Evolutionary conservation across 1,284 basidiomycete species (phyloP), one percentile per base, ranked within the genome.

Genomic region (Neotropicomus parvogracilis): DNA sequence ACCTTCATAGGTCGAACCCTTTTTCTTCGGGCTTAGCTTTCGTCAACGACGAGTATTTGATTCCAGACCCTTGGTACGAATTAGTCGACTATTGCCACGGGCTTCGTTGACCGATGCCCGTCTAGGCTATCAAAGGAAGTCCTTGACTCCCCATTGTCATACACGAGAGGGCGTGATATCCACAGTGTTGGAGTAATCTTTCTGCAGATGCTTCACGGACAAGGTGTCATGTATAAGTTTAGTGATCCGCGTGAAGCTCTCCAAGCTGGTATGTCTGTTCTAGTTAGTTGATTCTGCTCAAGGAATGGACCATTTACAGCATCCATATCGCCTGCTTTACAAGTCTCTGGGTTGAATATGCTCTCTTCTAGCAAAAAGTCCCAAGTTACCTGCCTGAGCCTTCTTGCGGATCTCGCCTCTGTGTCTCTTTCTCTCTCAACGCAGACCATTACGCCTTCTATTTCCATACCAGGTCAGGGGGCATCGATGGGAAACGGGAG

Each of bases 151-250:
- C 76, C 83, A 0, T 62, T 90, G 32, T 66, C 79, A 6, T 89
- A 91, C 59, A 85, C 85, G 4, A 79, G 75, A 29, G 70, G 77
- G 31, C 77, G 88, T 20, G 88, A 91, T 57, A 81, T 91, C 14
- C 86, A 89, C 59, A 73, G 77, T n/a, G 77, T 81, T 0, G 88
- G 86, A 0, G 76, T 90, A 34, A 73, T 88, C 4, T 69, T 89
- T 29, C 55, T 90, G 41, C 86, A 89, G 64, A 90, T 91, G 88
- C 64, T 90, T 11, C 63, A 85, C 20, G 87, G 88, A 0, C 66
- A 81, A 46, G 77, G 84, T 54, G 83, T 88, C 6, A 75, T 77
- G 46, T 72, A 80, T 33, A 68, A 62, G 36, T 72, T 59, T 43
- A 44, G n/a, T 20, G 71, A 74, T 41, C 69, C 75, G 2, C 69